These are phyloP conservation scores for Tricholoma matsutake DNA, from an alignment of 768 basidiomycete genomes.

Conservation along the genomic window DNA sequence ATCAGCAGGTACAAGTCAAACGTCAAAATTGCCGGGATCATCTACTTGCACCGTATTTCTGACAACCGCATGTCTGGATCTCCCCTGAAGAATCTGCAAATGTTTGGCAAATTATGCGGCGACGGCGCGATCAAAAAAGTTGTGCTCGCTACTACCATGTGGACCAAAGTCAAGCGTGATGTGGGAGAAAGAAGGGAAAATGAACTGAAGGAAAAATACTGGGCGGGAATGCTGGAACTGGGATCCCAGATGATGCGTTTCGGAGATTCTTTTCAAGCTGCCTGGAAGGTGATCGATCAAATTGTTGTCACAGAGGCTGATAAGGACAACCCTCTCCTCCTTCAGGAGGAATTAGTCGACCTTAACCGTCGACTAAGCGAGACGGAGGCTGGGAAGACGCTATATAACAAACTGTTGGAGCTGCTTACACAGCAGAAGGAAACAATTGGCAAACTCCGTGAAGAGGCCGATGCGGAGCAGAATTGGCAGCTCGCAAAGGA, in stretches of 20 bases:
- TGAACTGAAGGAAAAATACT: constrained; percentile 14
- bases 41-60: constrained; percentile 29
- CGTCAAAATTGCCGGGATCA: constrained; percentile 27
- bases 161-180: constrained; percentile 31
- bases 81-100: constrained; percentile 43
- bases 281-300: constrained; percentile 25
- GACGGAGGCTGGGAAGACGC: constrained; percentile 27
- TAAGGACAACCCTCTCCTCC: constrained; percentile 17
- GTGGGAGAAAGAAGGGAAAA: constrained; percentile 12
- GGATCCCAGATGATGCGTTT: constrained; percentile 16
- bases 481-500: constrained; percentile 14
- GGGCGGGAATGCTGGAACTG: constrained; percentile 14
- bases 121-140: constrained; percentile 42
- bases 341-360: constrained; percentile 32
- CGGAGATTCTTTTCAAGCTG: constrained; percentile 16
- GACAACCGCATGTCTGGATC: constrained; percentile 42
- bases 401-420: constrained; percentile 23
- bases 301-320: constrained; percentile 9
- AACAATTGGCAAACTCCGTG: constrained; percentile 14
- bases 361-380: constrained; percentile 24
- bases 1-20: constrained; percentile 21
- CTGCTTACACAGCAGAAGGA: constrained; percentile 23
- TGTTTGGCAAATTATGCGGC: constrained; percentile 49
- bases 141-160: constrained; percentile 48
- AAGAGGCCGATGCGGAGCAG: constrained; percentile 10